A percentile compares a stretch with the other conserved stretches of the same genome.
Conservation (phyloP, 2,329 filamentous ascomycete genomes). For the Pyricularia pennisetigena region DNA sequence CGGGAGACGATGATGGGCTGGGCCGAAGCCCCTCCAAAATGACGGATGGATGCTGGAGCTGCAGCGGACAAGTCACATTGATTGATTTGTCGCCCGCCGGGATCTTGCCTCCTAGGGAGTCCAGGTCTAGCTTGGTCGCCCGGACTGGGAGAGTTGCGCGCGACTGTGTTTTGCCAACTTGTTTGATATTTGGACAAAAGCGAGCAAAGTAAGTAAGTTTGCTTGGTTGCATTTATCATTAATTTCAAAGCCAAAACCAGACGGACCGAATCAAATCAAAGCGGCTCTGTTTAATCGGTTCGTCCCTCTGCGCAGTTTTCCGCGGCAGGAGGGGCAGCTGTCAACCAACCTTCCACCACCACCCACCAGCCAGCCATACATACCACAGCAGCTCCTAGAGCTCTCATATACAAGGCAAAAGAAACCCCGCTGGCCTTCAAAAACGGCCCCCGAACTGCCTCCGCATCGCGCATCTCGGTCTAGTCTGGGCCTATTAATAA, state of each 20-base stretch:
- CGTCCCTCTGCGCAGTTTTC: neutral
- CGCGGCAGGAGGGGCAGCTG: neutral
- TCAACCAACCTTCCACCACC: neutral
- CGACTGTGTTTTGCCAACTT: neutral
- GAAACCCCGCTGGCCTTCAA: neutral
- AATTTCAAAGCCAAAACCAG: neutral
- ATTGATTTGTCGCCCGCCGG: neutral
- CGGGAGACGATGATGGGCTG: neutral
- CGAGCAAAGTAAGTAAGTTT: neutral
- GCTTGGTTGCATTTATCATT: neutral
- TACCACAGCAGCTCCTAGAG: neutral
- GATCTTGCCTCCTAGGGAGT: neutral
- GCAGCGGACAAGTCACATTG: neutral
- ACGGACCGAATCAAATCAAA: neutral
- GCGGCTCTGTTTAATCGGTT: neutral
- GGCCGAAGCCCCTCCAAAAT: neutral
- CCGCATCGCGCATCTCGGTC: neutral
- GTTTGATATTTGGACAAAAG: neutral
- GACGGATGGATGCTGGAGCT: neutral
- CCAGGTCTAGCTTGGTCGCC: neutral
- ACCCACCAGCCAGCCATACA: too few species aligned
- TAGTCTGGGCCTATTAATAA: constrained; percentile 1
- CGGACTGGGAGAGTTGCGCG: neutral
- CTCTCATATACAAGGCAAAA: neutral
- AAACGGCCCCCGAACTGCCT: neutral